Percentiles rank a stretch among this genome's conserved stretches.
Evolutionary conservation across 2,329 filamentous ascomycete species (phyloP).

Genomic region (Chaetoscypha palmicola): DNA sequence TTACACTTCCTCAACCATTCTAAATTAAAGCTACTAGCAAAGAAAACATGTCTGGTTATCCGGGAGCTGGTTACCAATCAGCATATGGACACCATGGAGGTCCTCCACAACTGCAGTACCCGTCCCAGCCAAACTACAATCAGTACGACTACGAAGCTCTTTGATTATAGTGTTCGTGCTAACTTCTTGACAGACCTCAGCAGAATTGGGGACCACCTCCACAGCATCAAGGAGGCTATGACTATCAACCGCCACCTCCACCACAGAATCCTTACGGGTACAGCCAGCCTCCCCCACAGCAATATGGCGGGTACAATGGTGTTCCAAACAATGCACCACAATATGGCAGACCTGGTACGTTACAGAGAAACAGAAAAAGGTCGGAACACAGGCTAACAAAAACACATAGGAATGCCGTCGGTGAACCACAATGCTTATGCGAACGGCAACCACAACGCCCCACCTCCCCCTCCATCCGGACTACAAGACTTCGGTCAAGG

Average conservation of each 20-base stretch:
- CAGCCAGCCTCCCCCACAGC: slow-evolving; percentile 39
- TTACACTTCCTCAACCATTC: slow-evolving; percentile 3
- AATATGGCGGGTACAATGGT: slow-evolving; percentile 37
- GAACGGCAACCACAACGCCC: slow-evolving; percentile 50
- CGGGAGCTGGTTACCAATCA: slow-evolving; percentile 46
- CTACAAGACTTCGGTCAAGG: slow-evolving; percentile 71
- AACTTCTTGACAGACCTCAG: slow-evolving; percentile 22
- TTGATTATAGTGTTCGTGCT: slow-evolving; percentile 25
- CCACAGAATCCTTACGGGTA: slow-evolving; percentile 36
- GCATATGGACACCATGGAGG: slow-evolving; percentile 38
- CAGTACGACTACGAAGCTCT: slow-evolving; percentile 36
- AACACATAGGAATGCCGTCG: slow-evolving; percentile 34
- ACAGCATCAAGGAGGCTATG: slow-evolving; percentile 35
- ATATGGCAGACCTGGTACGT: slow-evolving; percentile 46
- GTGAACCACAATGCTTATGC: slow-evolving; percentile 46
- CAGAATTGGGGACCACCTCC: slow-evolving; percentile 28
- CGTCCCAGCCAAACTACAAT: slow-evolving; percentile 39
- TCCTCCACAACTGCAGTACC: slow-evolving; percentile 40
- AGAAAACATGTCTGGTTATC: slow-evolving; percentile 56
- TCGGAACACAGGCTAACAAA: too few species aligned
- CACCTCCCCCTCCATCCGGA: slow-evolving; percentile 57
- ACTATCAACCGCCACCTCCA: slow-evolving; percentile 42
- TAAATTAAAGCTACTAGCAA: not conserved
- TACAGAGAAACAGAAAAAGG: too few species aligned
- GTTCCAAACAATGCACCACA: slow-evolving; percentile 33